Base-by-base conservation (phyloP, 768 basidiomycete genomes). In the Clathrus columnatus region DNA sequence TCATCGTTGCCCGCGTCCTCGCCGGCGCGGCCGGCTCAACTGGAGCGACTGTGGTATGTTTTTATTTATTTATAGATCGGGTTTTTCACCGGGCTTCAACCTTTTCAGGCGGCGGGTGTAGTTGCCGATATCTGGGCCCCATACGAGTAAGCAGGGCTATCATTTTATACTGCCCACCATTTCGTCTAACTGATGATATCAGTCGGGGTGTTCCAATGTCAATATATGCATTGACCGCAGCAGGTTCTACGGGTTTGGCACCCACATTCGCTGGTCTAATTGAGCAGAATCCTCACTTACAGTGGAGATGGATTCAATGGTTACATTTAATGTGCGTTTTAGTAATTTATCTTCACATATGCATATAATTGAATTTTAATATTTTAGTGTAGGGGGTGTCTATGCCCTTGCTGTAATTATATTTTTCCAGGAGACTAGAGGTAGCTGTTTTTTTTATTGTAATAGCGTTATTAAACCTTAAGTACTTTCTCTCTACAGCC, bases 291-390 rank as follows among this genome's bases (percentile, higher is more conserved):
- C 63, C 70, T 0, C 69, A 68, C 18, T 64, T 90, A 1, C 73
- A 74, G 59, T 91, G 89, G 87, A 73, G 87, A 24, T 91, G 88
- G 87, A 87, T 93, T 23, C 81, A 89, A 61, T 91, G 87, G 88
- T 76, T 88, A 8, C 81, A 82, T 59, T 71, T 82, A 62, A 86
- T 84, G 83, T 81, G 43, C n/a, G n/a, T n/a, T n/a, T n/a, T n/a
- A 36, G 36, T 14, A 11, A 36, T 2, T 4, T 14, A 36, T 36
- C 4, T 36, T 4, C 10, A 11, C 36, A 36, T n/a, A n/a, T n/a
- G n/a, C n/a, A n/a, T n/a, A n/a, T n/a, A n/a, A n/a, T n/a, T n/a
- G n/a, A n/a, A n/a, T n/a, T n/a, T n/a, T n/a, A n/a, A n/a, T n/a
- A n/a, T n/a, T 52, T 50, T 54, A 85, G 87, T 48, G 63, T 81